Conservation (phyloP, 179 eudicot species). For the Nepenthes alata region DNA sequence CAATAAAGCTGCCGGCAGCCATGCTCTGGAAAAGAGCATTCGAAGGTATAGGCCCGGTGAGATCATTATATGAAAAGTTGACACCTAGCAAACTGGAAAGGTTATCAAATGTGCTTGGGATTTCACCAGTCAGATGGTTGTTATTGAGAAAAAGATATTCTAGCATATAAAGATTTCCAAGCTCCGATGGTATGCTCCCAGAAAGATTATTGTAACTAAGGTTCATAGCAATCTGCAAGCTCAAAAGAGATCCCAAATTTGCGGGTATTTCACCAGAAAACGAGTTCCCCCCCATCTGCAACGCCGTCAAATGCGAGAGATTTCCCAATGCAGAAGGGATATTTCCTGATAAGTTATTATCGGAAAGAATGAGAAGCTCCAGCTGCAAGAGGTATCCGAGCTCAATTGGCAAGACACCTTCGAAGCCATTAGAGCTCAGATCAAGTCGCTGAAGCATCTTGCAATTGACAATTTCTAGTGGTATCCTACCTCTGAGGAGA, state of each 20-base stretch:
- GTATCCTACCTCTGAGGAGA: slow-evolving; percentile 49
- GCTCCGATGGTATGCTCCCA: slow-evolving; percentile 60
- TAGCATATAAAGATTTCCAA: slow-evolving; percentile 60
- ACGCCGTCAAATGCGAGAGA: slow-evolving; percentile 57
- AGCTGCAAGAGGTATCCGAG: slow-evolving; percentile 58
- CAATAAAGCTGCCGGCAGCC: slow-evolving; percentile 48
- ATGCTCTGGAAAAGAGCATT: slow-evolving; percentile 58
- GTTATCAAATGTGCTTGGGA: slow-evolving; percentile 63
- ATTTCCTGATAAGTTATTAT: slow-evolving; percentile 54
- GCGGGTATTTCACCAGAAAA: slow-evolving; percentile 61
- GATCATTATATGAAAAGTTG: slow-evolving; percentile 63
- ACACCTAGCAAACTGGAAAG: slow-evolving; percentile 67
- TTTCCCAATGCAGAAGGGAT: slow-evolving; percentile 61
- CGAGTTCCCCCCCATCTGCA: slow-evolving; percentile 79
- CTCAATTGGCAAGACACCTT: slow-evolving; percentile 39
- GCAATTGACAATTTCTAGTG: slow-evolving; percentile 53
- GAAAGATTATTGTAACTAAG: slow-evolving; percentile 69
- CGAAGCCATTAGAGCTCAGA: slow-evolving; percentile 57
- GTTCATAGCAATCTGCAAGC: slow-evolving; percentile 76
- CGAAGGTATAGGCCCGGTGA: slow-evolving; percentile 66
- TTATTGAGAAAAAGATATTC: slow-evolving; percentile 62
- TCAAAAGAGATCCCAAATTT: slow-evolving; percentile 51
- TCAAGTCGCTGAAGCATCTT: slow-evolving; percentile 79
- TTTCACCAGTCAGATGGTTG: slow-evolving; percentile 65
- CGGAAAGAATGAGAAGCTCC: slow-evolving; percentile 73